These are phyloP conservation scores for Hypocreales sp. DNA, from an alignment of 2,329 filamentous ascomycete genomes.

Conservation along the genomic window DNA sequence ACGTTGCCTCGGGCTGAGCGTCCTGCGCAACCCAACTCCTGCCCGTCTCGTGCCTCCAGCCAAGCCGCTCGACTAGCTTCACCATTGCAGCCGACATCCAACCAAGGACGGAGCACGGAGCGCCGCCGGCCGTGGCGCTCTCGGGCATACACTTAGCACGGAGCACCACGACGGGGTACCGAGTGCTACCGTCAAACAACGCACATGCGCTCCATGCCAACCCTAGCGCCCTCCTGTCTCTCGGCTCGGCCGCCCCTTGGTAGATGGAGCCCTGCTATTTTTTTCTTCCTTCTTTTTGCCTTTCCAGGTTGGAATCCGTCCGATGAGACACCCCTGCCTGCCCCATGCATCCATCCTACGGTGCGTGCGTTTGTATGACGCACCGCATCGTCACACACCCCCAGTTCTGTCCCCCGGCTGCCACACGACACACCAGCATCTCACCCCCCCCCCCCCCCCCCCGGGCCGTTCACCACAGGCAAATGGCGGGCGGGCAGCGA, in stretches of 20 bases:
- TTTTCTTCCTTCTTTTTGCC: slow-evolving; percentile 2
- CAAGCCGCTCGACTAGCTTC: too few relatives aligned
- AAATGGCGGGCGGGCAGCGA: slow-evolving; percentile 4
- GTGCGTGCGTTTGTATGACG: slow-evolving; percentile 13
- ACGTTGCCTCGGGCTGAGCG: too few relatives aligned
- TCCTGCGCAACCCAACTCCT: too few relatives aligned
- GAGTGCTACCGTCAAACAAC: too few relatives aligned
- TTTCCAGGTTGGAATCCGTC: slow-evolving; percentile 14
- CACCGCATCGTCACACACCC: slow-evolving; percentile 5
- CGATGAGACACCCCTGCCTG: slow-evolving; percentile 18
- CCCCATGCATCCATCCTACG: slow-evolving; percentile 3
- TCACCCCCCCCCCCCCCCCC: slow-evolving; percentile 2
- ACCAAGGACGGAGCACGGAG: too few relatives aligned
- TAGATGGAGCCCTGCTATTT: slow-evolving; percentile 5
- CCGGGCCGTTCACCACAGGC: slow-evolving; percentile 1
- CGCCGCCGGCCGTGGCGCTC: too few relatives aligned
- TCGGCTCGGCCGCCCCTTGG: slow-evolving; percentile 7
- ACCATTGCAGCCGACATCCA: too few relatives aligned
- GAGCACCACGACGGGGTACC: too few relatives aligned
- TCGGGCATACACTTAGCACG: too few relatives aligned
- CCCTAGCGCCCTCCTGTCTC: slow-evolving; percentile 8
- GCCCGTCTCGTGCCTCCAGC: too few relatives aligned
- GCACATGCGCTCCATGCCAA: background rate
- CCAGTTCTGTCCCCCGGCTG: background rate
- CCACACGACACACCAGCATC: slow-evolving; percentile 1